phyloP scores from a whole-genome alignment of 192 early-diverging fungal species.

The Rhizoclosmatium globosum region DNA sequence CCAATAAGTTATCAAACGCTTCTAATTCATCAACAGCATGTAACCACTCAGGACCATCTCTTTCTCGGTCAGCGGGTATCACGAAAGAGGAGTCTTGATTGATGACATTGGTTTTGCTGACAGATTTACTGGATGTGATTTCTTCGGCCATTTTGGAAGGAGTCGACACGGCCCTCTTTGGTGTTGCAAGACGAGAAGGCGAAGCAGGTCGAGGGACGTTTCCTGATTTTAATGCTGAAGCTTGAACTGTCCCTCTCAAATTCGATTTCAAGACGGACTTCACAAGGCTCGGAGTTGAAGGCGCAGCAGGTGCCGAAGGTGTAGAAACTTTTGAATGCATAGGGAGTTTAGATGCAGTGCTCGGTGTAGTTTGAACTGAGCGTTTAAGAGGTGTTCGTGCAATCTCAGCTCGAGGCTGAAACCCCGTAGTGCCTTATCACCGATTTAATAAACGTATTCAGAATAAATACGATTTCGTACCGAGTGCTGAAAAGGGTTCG shows the following conservation, averaged over 20 bases:
- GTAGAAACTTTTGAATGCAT: background rate
- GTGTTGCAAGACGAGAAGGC: background rate
- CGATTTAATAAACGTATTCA: no score
- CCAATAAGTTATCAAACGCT: background rate
- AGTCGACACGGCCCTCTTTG: background rate
- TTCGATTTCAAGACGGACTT: conserved; percentile 9
- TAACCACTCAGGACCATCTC: background rate
- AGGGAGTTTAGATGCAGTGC: background rate
- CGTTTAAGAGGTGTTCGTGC: conserved; percentile 21
- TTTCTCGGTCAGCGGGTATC: background rate
- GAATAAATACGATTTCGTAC: background rate
- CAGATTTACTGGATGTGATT: background rate
- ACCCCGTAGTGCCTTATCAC: background rate
- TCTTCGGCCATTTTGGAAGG: background rate
- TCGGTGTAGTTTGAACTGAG: background rate
- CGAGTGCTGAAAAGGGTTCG: background rate
- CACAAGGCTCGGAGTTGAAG: background rate
- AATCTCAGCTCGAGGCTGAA: conserved; percentile 32
- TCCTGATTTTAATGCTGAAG: no score
- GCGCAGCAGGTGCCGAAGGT: background rate
- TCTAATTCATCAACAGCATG: background rate
- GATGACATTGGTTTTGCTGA: background rate
- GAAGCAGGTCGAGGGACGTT: background rate
- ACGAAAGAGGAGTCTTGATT: no score
- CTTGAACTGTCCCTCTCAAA: background rate